Base-by-base conservation (phyloP, 208 protist species). In the Blastocrithidia nonstop region DNA sequence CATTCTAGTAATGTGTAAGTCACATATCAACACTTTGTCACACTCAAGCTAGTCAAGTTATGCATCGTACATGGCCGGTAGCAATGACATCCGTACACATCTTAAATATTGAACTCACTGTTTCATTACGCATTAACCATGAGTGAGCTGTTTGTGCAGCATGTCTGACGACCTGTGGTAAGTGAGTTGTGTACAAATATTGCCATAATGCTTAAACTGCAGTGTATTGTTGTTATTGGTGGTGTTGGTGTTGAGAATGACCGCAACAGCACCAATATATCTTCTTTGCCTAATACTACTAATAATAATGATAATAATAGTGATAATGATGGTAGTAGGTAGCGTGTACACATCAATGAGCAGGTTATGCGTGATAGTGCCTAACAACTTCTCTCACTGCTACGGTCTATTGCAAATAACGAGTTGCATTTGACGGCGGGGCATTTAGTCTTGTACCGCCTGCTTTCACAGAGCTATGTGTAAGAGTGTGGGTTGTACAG, bases 401-500 rank as follows among this genome's bases (percentile, higher is more conserved):
- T 66, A 11, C 27, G 48, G 23, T 41, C 47, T 11, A 17, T 60
- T 5, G 57, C 36, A 16, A 22, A 40, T 6, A 38, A 40, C 43
- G 35, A 17, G 1, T 45, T 43, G 1, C 24, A 41, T 13, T 16
- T 50, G 45, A 45, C 54, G 13, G 44, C 42, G 5, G 38, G 33
- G 17, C 23, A 45, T 19, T 25, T 48, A 41, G 41, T 20, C 15
- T 46, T 58, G 29, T 50, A 54, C 33, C 53, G 56, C 27, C 28
- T 66, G 15, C 40, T 66, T 2, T 50, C 39, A 11, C 63, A 66
- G 43, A 47, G 70, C 3, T 29, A 45, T 0, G 60, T 91, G 17
- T 72, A 78, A 43, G 81, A 91, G 54, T 84, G 86, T 46, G 81
- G 81, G 8, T 50, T 91, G 3, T 91, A 68, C 45, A 62, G 63